Conservation (phyloP, 2,329 filamentous ascomycete species). For the Lachnellula hyalina region DNA sequence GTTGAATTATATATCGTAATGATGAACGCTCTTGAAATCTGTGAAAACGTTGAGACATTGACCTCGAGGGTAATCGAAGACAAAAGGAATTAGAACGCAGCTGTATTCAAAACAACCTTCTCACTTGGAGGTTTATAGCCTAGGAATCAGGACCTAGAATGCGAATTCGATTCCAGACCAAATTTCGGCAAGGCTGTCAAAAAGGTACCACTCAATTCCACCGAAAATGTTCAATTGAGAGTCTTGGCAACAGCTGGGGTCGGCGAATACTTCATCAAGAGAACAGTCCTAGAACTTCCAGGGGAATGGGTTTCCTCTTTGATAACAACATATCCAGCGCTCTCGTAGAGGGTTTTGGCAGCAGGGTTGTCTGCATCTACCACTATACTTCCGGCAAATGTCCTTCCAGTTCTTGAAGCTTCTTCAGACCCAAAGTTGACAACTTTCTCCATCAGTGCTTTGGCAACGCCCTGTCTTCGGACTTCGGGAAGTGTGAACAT, state of each 20-base stretch:
- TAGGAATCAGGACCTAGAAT: too few relatives aligned
- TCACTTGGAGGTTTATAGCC: too few relatives aligned
- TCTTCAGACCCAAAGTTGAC: constrained; percentile 25
- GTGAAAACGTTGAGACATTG: too few relatives aligned
- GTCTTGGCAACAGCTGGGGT: not conserved
- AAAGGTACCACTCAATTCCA: too few relatives aligned
- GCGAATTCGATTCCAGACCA: too few relatives aligned
- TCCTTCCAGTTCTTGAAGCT: constrained; percentile 17
- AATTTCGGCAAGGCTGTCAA: not conserved
- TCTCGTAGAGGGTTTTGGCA: constrained; percentile 33
- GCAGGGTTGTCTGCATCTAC: constrained; percentile 33
- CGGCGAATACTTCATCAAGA: constrained; percentile 20
- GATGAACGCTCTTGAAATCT: too few relatives aligned
- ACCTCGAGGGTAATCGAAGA: too few relatives aligned
- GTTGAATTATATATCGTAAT: too few relatives aligned
- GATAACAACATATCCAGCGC: constrained; percentile 31
- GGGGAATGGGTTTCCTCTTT: constrained; percentile 13
- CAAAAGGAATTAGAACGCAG: too few relatives aligned
- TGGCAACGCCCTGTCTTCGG: constrained; percentile 34
- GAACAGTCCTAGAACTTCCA: constrained; percentile 6
- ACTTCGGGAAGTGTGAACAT: constrained; percentile 36
- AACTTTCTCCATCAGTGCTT: constrained; percentile 29
- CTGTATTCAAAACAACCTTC: too few relatives aligned
- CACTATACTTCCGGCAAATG: constrained; percentile 30
- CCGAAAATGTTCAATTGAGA: not conserved